Evolutionary conservation across 1,284 basidiomycete genomes (phyloP), one percentile per base, ranked within the genome.

Genomic region (Inonotus obliquus): DNA sequence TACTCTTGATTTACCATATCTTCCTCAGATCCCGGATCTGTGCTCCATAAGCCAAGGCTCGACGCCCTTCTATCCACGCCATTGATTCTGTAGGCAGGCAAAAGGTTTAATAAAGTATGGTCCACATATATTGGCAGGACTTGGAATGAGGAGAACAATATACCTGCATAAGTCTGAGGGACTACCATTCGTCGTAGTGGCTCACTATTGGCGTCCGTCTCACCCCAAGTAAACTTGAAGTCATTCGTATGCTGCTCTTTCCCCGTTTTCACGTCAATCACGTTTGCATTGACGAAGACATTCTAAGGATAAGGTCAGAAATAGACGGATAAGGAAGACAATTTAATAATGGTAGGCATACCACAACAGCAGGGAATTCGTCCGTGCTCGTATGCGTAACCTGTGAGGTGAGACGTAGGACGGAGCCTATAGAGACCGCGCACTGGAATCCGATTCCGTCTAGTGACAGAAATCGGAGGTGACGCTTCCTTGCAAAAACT

Each of bases 391-490:
- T 82, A 66, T 87, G 81, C 19, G 86, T 77, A 37, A 92, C 81
- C 65, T 84, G 80, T 0, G 89, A 89, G 1, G 83, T 83, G 45
- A 93, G 77, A 9, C 86, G 81, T 9, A 93, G 80, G 55, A 92
- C 87, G 0, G 87, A 91, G 4, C 91, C 91, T 57, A 93, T 91
- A 2, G 89, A 87, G 0, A 94, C 91, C 0, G 91, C 90, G n/a
- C 84, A 80, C 52, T 83, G 79, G 75, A 94, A 93, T 1, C 84
- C 84, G 70, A 93, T 92, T 55, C 84, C 84, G 70, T 93, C 91
- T 10, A 92, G 80, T 1, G 89, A 86, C 39, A 91, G 76, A 75
- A 93, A 94, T 9, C 81, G 81, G 61, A 92, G 79, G 1, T 82
- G 84, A 1, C 56, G 56, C 29, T 81, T 80, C 23, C 82, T 81